Conservation (phyloP, 768 basidiomycete species). For the Panaeolus papilionaceus region DNA sequence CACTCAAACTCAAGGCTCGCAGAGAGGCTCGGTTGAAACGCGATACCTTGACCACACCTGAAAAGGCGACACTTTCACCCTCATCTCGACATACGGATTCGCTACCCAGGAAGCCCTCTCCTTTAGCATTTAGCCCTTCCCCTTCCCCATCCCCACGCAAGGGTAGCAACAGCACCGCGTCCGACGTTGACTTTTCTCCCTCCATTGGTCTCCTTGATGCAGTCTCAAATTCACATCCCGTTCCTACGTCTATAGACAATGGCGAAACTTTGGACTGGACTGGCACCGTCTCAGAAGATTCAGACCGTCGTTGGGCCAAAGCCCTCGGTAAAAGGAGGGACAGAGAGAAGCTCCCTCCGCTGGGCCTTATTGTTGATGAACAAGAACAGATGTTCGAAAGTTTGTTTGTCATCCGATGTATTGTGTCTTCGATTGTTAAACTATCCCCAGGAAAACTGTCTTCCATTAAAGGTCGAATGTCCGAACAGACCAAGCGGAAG, state of each 20-base stretch:
- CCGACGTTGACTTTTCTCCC: constrained; percentile 76
- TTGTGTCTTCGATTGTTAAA: constrained; percentile 12
- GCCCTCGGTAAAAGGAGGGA: constrained; percentile 65
- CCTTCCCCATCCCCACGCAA: constrained; percentile 30
- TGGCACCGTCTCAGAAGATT: constrained; percentile 59
- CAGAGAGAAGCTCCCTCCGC: constrained; percentile 51
- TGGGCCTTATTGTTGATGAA: constrained; percentile 58
- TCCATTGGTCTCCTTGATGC: constrained; percentile 49
- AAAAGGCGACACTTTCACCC: constrained; percentile 20
- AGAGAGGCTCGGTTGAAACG: constrained; percentile 67
- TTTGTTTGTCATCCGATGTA: constrained; percentile 32
- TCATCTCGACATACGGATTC: constrained; percentile 23
- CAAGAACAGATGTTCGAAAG: constrained; percentile 66
- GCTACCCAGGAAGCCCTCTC: constrained; percentile 33
- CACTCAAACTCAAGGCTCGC: constrained; percentile 73
- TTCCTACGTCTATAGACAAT: constrained; percentile 72
- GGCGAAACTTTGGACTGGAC: constrained; percentile 80
- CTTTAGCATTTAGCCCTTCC: constrained; percentile 33
- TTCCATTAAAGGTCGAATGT: constrained; percentile 54
- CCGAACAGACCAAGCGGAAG: constrained; percentile 64
- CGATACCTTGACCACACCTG: constrained; percentile 27
- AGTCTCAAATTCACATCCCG: constrained; percentile 56
- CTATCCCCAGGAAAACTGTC: constrained; percentile 57
- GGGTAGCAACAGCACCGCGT: constrained; percentile 35
- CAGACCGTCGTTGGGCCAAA: constrained; percentile 68